Base-by-base conservation (phyloP, 129 eudicot species). In the Escallonia rubra region DNA sequence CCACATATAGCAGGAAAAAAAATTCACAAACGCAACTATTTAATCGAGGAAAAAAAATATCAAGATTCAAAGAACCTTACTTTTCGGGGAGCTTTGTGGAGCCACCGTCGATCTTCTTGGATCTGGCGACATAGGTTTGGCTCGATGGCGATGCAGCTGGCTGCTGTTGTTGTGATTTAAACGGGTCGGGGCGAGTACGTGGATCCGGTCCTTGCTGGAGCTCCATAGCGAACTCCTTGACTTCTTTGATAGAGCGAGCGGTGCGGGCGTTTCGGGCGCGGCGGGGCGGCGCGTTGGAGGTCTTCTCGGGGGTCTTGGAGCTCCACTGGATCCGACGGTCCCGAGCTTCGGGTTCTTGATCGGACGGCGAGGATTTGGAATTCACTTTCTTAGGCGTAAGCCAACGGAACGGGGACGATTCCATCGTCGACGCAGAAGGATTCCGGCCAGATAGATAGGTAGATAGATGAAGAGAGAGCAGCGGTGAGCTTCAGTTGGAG, bases 301-400 rank as follows among this genome's bases (percentile, higher is more conserved):
- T 72, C 56, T 85, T 88, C 41, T 86, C 88, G 6, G 94, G 94
- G 3, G 94, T 88, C 61, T 82, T 84, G 76, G 81, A 78, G 78
- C 66, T 74, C 80, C 80, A 81, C 7, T 72, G 72, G 66, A 40
- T 51, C 55, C 10, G 72, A 44, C 49, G 72, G 41, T 71, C 78
- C 6, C 81, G 53, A 66, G 63, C 73, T 51, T 34, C 64, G 11
- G 52, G 10, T 2, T 41, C 41, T 60, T 57, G 75, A 41, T 63
- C 67, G 9, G 80, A 68, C 66, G 74, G 75, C 49, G 67, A 64
- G 3, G 77, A 46, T 41, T 63, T 65, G 55, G 65, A 50, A 65
- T 65, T 40, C 5, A 64, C 59, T 10, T 86, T 85, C 76, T 88
- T 88, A 1, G 86, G 72, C 57, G 79, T 82, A 67, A 77, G 79